A percentile compares a stretch with the other conserved stretches of the same genome.
Conservation (phyloP, 768 basidiomycete species). For the Tricholomella constricta region DNA sequence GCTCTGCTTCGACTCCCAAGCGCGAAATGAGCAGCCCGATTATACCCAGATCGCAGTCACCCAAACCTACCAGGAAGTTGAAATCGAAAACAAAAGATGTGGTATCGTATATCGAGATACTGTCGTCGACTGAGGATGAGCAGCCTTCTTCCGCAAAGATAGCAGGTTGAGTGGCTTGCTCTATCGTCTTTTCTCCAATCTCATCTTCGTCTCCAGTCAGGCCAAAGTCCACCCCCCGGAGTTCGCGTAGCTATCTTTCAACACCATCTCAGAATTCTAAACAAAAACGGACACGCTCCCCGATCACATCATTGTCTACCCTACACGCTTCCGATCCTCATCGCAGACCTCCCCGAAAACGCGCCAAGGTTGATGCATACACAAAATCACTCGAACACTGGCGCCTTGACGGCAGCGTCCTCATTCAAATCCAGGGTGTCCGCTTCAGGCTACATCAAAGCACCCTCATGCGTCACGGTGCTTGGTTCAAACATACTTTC, state of each 20-base stretch:
- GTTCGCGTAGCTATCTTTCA: background rate
- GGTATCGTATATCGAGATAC: too few species aligned
- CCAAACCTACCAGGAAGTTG: too few species aligned
- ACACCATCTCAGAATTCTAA: background rate
- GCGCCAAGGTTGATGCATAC: background rate
- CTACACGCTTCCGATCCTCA: too few species aligned
- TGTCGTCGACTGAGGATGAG: background rate
- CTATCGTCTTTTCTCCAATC: background rate
- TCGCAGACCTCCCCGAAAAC: too few species aligned
- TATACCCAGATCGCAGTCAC: too few species aligned
- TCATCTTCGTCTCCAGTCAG: background rate
- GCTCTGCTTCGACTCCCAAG: too few species aligned
- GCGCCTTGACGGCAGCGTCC: constrained; percentile 19
- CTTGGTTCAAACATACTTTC: constrained; percentile 19
- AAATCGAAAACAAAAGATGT: too few species aligned
- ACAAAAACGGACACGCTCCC: too few species aligned
- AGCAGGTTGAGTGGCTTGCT: background rate
- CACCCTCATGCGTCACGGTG: constrained; percentile 15
- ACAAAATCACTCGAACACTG: constrained; percentile 12
- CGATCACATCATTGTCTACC: too few species aligned
- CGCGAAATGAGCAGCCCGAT: too few species aligned
- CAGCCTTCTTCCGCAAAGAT: background rate
- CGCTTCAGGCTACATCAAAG: constrained; percentile 21
- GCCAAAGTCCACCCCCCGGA: background rate
- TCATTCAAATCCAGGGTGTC: constrained; percentile 7